Conservation (phyloP, 257 asterid genomes). For the Solanum paucissectum region DNA sequence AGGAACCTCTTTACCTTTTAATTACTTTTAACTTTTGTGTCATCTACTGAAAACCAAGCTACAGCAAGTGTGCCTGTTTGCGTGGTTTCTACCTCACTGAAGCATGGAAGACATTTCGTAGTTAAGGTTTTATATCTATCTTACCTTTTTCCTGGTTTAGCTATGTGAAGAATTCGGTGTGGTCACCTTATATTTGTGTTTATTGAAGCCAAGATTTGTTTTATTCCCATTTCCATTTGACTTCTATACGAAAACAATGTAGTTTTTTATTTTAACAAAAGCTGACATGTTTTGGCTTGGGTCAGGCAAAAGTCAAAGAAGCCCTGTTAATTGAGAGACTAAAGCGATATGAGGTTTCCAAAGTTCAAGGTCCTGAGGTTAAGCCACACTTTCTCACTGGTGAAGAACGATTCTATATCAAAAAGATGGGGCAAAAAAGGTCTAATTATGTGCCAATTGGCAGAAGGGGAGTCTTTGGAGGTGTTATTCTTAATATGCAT, state of each 20-base stretch:
- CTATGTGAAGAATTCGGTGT: neutral
- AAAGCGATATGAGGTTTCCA: conserved; percentile 71
- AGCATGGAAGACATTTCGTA: neutral
- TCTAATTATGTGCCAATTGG: conserved; percentile 94
- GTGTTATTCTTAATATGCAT: conserved; percentile 96
- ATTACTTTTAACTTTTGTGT: neutral
- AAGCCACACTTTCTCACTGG: conserved; percentile 69
- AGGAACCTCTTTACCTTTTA: neutral
- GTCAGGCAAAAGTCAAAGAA: conserved; percentile 78
- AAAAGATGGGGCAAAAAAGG: conserved; percentile 89
- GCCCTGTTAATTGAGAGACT: conserved; percentile 66
- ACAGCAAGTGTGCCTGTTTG: neutral
- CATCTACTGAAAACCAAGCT: neutral
- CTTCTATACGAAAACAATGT: neutral
- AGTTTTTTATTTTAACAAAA: neutral
- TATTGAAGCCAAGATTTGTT: neutral
- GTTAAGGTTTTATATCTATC: neutral
- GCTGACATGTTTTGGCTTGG: neutral
- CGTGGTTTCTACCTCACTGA: neutral
- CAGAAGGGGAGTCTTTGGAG: conserved; percentile 87
- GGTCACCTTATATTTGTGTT: neutral
- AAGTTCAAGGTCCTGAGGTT: conserved; percentile 77
- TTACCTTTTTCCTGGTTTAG: neutral
- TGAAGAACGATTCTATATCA: conserved; percentile 75
- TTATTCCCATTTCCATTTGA: neutral